Conservation (phyloP, 805 yeast species). For the Wickerhamomyces ciferrii region DNA sequence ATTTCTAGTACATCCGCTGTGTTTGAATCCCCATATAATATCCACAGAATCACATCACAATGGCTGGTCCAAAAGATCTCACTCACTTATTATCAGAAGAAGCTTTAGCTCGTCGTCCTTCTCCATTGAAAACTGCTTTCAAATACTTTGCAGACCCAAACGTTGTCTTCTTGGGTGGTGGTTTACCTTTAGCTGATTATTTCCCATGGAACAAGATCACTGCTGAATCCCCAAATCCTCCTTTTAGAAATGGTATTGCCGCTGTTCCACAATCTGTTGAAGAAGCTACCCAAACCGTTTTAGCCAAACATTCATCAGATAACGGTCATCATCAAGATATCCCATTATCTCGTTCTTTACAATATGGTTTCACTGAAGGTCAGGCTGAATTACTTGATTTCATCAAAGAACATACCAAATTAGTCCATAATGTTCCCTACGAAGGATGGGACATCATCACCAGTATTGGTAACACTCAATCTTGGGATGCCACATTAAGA, state of each 20-base stretch:
- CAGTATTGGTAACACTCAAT: slow-evolving; percentile 85
- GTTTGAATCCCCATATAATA: background rate
- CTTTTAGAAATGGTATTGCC: slow-evolving; percentile 74
- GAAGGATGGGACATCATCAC: slow-evolving; percentile 69
- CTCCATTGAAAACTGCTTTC: slow-evolving; percentile 83
- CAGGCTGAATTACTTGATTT: slow-evolving; percentile 64
- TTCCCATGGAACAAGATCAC: slow-evolving; percentile 84
- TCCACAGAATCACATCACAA: background rate
- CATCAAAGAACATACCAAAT: slow-evolving; percentile 68
- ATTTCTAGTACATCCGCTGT: background rate
- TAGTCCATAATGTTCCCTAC: slow-evolving; percentile 41
- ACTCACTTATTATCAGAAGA: slow-evolving; percentile 72
- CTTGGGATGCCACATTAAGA: slow-evolving; percentile 80
- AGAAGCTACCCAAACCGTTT: slow-evolving; percentile 27
- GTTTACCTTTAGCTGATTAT: slow-evolving; percentile 84
- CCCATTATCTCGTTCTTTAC: slow-evolving; percentile 81
- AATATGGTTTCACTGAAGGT: slow-evolving; percentile 86
- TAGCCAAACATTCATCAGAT: slow-evolving; percentile 36
- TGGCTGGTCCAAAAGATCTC: slow-evolving; percentile 59
- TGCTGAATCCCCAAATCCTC: slow-evolving; percentile 72
- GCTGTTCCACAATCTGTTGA: slow-evolving; percentile 41
- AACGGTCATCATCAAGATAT: slow-evolving; percentile 48
- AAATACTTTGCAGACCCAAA: slow-evolving; percentile 69
- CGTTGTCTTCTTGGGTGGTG: slow-evolving; percentile 90
- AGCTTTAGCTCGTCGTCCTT: slow-evolving; percentile 67